phyloP scores from a whole-genome alignment of 495 filamentous ascomycete genomes.

The Aspergillus nidulans region DNA sequence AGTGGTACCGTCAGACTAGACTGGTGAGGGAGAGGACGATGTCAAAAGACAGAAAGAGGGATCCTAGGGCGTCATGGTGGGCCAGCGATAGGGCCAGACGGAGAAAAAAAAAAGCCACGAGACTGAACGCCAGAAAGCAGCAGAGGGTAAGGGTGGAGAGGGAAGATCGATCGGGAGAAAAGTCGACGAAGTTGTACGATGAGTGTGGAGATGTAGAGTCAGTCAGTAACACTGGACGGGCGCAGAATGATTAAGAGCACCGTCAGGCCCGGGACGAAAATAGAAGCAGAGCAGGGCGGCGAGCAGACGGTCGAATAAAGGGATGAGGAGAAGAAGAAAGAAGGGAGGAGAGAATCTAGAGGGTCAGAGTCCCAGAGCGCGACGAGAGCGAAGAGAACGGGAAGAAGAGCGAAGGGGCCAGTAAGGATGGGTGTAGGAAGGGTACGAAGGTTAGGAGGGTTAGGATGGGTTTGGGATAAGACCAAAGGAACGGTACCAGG shows the following conservation, averaged over 20 bases:
- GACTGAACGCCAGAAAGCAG: constrained; percentile 4
- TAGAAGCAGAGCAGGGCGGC: not conserved
- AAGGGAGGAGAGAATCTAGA: not conserved
- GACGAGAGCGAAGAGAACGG: not conserved
- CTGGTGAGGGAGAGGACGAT: not conserved
- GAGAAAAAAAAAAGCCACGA: constrained; percentile 22
- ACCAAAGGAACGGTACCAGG: not conserved
- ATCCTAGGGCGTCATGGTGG: constrained; percentile 27
- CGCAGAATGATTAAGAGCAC: constrained; percentile 9
- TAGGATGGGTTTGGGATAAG: not conserved
- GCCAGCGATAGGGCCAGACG: constrained; percentile 18
- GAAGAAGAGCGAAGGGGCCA: not conserved
- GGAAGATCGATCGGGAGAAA: constrained; percentile 8
- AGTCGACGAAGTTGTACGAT: constrained; percentile 6
- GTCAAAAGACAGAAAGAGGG: constrained; percentile 11
- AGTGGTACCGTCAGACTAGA: too few relatives aligned
- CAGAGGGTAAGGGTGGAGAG: constrained; percentile 17
- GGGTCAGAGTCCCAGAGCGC: too few relatives aligned
- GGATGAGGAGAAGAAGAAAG: not conserved
- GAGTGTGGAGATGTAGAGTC: not conserved
- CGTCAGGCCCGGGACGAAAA: too few relatives aligned
- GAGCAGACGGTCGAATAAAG: too few relatives aligned
- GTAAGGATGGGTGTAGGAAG: not conserved
- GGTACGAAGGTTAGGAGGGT: not conserved
- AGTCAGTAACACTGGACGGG: too few relatives aligned